These are phyloP conservation scores for Sindora glabra DNA, from an alignment of 306 rosid genomes.

Conservation along the genomic window DNA sequence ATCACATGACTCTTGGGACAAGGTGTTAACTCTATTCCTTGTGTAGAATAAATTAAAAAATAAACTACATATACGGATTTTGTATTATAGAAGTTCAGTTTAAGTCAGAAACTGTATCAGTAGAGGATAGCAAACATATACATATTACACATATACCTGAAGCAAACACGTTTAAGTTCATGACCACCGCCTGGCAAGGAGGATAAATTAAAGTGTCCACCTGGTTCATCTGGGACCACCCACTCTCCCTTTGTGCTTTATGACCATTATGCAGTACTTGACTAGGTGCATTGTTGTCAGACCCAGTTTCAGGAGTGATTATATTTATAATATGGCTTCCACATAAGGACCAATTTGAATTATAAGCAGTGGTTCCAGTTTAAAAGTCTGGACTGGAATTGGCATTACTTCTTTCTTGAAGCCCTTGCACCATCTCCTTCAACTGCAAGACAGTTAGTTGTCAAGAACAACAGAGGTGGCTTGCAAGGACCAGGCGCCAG, in stretches of 20 bases:
- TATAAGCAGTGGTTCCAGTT: constrained; percentile 25
- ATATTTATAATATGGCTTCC: constrained; percentile 32
- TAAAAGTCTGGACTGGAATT: constrained; percentile 22
- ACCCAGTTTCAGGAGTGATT: constrained; percentile 28
- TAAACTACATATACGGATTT: too few relatives aligned
- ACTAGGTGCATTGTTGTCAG: constrained; percentile 34
- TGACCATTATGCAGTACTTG: constrained; percentile 37
- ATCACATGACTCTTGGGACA: too few relatives aligned
- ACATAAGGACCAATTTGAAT: constrained; percentile 32
- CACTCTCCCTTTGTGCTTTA: constrained; percentile 55
- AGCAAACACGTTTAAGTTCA: constrained; percentile 88
- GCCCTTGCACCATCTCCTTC: constrained; percentile 58
- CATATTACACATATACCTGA: too few relatives aligned
- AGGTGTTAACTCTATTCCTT: too few relatives aligned
- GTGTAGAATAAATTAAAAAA: too few relatives aligned
- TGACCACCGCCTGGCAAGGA: constrained; percentile 56
- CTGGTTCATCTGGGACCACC: constrained; percentile 90
- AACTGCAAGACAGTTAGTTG: constrained; percentile 42
- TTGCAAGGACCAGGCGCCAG: background rate
- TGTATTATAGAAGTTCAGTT: too few relatives aligned
- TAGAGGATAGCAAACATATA: constrained; percentile 5
- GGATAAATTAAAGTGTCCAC: constrained; percentile 69
- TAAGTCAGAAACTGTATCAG: too few relatives aligned
- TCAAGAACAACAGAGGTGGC: constrained; percentile 21
- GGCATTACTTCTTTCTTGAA: constrained; percentile 44